A percentile compares a stretch with the other conserved stretches of the same genome.
phyloP scores from a whole-genome alignment of 2,329 filamentous ascomycete species.

The Fusarium foetens region DNA sequence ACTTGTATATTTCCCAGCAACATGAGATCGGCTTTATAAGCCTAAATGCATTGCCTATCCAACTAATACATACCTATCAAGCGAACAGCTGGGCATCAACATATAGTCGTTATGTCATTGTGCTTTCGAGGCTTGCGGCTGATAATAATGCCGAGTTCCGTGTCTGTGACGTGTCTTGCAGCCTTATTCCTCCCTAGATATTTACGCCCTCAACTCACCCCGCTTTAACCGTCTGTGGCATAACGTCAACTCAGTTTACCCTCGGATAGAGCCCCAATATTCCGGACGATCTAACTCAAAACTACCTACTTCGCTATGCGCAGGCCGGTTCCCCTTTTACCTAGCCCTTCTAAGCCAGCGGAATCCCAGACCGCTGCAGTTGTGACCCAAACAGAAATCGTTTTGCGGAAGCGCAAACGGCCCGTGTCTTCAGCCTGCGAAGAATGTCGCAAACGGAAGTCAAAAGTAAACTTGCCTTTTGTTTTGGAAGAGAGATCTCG shows the following conservation, averaged over 20 bases:
- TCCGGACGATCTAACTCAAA: neutral
- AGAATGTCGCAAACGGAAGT: neutral
- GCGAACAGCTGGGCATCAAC: neutral
- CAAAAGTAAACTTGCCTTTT: neutral
- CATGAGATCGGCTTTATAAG: neutral
- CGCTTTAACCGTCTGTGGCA: neutral
- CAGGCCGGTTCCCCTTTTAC: neutral
- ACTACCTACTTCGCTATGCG: neutral
- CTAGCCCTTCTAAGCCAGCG: neutral
- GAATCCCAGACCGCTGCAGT: neutral
- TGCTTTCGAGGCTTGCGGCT: neutral
- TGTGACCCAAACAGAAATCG: neutral
- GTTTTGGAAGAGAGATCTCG: neutral
- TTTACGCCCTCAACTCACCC: neutral
- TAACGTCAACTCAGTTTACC: neutral
- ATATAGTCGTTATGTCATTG: neutral
- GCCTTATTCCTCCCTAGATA: neutral
- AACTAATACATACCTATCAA: neutral
- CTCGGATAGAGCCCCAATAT: neutral
- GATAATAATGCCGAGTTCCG: neutral
- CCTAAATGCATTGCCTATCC: neutral
- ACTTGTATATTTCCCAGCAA: neutral
- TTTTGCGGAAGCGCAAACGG: neutral
- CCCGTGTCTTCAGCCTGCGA: neutral
- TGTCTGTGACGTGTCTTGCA: neutral